Evolutionary conservation across 768 basidiomycete species (phyloP).

Genomic region (Cystofilobasidium bisporidii): DNA sequence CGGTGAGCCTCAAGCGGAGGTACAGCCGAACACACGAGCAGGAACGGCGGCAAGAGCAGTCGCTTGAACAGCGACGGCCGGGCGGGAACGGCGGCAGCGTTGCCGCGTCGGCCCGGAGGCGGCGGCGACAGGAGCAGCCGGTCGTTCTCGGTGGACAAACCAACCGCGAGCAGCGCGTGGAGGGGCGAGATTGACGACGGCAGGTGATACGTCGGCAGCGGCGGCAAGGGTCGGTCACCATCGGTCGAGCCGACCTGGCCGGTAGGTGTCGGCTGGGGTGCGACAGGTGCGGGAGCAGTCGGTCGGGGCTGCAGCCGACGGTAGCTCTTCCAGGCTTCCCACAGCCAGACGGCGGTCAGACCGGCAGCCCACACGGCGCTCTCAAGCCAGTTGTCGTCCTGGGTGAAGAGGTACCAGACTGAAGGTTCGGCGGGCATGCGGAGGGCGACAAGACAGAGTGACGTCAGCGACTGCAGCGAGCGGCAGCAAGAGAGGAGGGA

Average conservation of each 20-base stretch:
- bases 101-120: neutral
- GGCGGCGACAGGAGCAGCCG: neutral
- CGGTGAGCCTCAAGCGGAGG: constrained; percentile 14
- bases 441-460: neutral
- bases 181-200: constrained; percentile 1
- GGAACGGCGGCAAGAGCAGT: constrained; percentile 7
- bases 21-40: constrained; percentile 11
- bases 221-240: neutral
- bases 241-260: neutral
- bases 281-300: neutral
- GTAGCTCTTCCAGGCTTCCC: constrained; percentile 6
- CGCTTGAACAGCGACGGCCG: neutral
- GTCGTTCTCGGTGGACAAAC: constrained; percentile 1
- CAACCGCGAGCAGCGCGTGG: constrained; percentile 4
- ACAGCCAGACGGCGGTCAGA: constrained; percentile 15
- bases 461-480: too few relatives aligned
- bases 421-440: neutral
- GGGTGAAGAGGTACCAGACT: constrained; percentile 26
- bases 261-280: neutral
- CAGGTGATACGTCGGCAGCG: constrained; percentile 11
- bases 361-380: constrained; percentile 8
- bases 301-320: constrained; percentile 2
- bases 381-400: neutral
- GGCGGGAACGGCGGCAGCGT: neutral
- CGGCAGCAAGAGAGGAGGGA: too few relatives aligned